Evolutionary conservation across 2,329 filamentous ascomycete species (phyloP).

Genomic region (Epichloe scottii): DNA sequence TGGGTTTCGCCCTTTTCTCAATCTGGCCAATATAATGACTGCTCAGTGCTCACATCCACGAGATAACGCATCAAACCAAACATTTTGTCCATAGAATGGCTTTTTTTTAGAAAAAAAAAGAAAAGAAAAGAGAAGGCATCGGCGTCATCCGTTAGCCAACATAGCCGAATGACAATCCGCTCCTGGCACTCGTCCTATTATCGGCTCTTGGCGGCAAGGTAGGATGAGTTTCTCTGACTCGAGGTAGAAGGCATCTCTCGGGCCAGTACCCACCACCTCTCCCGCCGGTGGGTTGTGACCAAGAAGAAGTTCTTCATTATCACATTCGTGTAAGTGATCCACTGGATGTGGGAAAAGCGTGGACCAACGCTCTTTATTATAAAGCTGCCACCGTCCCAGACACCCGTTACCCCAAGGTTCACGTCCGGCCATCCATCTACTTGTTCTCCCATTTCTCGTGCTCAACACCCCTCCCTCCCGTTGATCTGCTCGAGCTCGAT

Average conservation of each 20-base stretch:
- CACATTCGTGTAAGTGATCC: neutral
- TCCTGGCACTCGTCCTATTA: neutral
- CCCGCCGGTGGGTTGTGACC: neutral
- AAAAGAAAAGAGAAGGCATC: neutral
- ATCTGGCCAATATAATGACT: neutral
- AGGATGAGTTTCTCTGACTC: neutral
- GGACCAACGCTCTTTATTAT: neutral
- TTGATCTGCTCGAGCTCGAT: neutral
- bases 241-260: no score
- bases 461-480: neutral
- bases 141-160: neutral
- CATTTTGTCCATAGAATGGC: no score
- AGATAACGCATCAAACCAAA: neutral
- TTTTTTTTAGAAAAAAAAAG: no score
- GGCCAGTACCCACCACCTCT: neutral
- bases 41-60: neutral
- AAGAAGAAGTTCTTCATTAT: neutral
- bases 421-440: no score
- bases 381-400: neutral
- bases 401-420: no score
- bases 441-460: no score
- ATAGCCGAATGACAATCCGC: neutral
- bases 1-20: neutral
- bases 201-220: neutral
- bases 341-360: neutral